Evolutionary conservation across 2,329 filamentous ascomycete genomes (phyloP), one percentile per base, ranked within the genome.

Genomic region (Beauveria sp.): DNA sequence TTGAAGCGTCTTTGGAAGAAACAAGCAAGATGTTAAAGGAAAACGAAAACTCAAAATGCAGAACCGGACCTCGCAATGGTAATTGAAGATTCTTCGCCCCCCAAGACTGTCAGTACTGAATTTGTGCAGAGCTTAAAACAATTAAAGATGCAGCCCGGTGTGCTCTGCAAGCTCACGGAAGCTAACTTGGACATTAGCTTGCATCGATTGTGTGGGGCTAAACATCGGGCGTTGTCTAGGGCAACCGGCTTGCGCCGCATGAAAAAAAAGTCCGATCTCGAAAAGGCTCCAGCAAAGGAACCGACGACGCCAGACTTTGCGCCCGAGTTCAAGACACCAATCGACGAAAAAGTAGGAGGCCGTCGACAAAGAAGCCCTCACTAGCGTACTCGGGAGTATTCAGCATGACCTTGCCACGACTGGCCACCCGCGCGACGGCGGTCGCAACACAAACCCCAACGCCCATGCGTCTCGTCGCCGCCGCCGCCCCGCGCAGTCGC

Each of bases 191-290:
- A 42, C 14, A 24, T 38, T 52, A 59, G 40, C 45, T 46, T 45
- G n/a, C 40, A 52, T 45, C 38, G 34, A 3, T 52, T 52, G n/a
- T 45, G 63, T 63, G 58, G 63, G 71, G 72, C 64, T 70, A 73
- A 74, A 72, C 60, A 66, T 64, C 68, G 69, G 68, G 0, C 55
- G 75, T 77, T 72, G 74, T 68, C 69, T 56, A 61, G 72, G 71
- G 73, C 74, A 77, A 76, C 74, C 58, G 56, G 61, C 42, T 49
- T 61, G 20, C 22, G 22, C 50, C 50, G 50, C 26, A 24, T 26
- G 20, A 30, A 54, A 24, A 59, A 45, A 61, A 64, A 7, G 16
- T 45, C 43, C 34, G 2, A 28, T 24, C 12, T 28, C 5, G 47
- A 52, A 59, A 59, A 26, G 46, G 57, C 18, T 51, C 46, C 6